Evolutionary conservation across 208 protist genomes (phyloP).

Genomic region (Phytomonas sp.): DNA sequence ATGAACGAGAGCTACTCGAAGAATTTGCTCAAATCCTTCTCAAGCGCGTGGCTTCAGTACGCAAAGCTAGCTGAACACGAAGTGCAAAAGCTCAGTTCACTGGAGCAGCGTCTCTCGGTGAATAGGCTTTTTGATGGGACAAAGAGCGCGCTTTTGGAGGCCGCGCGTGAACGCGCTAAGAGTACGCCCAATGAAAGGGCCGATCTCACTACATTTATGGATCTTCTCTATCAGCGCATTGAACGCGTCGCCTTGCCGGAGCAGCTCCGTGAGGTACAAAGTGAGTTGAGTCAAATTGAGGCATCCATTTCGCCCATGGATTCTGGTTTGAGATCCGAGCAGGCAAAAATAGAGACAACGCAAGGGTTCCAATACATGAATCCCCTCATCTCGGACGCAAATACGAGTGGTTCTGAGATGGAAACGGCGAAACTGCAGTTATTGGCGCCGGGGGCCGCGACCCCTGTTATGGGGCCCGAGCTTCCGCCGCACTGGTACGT

Average conservation of each 20-base stretch:
- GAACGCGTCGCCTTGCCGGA: constrained; percentile 33
- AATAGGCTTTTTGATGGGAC: constrained; percentile 41
- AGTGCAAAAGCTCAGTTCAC: constrained; percentile 11
- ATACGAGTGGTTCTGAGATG: constrained; percentile 63
- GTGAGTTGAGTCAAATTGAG: constrained; percentile 24
- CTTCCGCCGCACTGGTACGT: constrained; percentile 72
- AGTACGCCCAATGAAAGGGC: constrained; percentile 18
- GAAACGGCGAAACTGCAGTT: constrained; percentile 16
- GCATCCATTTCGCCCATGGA: constrained; percentile 10
- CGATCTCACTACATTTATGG: constrained; percentile 38
- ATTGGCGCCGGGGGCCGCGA: background rate
- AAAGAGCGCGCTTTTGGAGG: constrained; percentile 35
- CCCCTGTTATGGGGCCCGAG: constrained; percentile 22
- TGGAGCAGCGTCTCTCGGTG: constrained; percentile 5
- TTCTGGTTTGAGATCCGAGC: background rate
- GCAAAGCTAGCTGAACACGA: constrained; percentile 22
- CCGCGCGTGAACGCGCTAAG: constrained; percentile 14
- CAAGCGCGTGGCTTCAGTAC: constrained; percentile 55
- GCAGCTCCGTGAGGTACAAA: constrained; percentile 33
- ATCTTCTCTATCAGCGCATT: constrained; percentile 43
- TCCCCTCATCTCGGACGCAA: constrained; percentile 46
- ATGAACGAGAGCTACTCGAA: constrained; percentile 28
- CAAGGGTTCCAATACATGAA: background rate
- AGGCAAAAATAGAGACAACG: background rate
- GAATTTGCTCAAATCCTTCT: constrained; percentile 48